Evolutionary conservation across 1,139 yeast genomes (phyloP), one percentile per base, ranked within the genome.

Genomic region (Debaryomyces fabryi): DNA sequence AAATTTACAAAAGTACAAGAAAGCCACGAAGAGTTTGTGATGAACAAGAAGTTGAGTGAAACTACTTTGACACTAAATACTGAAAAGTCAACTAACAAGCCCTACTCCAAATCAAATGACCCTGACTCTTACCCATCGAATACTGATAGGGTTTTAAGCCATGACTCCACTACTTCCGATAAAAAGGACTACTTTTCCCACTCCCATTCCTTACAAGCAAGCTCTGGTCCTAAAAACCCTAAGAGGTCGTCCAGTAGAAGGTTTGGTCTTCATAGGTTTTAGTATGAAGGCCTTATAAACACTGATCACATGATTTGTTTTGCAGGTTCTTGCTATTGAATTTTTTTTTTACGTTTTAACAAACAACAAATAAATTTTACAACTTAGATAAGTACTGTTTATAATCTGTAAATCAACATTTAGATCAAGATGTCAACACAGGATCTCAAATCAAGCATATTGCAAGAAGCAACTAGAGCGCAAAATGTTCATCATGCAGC

Each of bases 1-100:
- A 80, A 77, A 49, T 88, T 87, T 63, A 76, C 78, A 44, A 72
- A 72, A 18, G 78, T 84, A 6, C 93, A 86, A 63, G 80, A 79
- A 49, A 71, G 68, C 42, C 85, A 85, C 48, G 85, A 82, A 38
- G 55, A 52, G 3, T 50, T 49, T 42, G 33, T 41, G 40, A 42
- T 41, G 49, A 3, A 21, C 3, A 13, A 25, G 18, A 40, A 45
- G 18, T 16, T 37, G 6, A 23, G 20, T 23, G 25, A 16, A 6
- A 3, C 30, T 4, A 12, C 27, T 3, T 33, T 24, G 9, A 6
- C 33, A 6, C 3, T 36, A 12, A 33, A 15, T 8, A 9, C 45
- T 3, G 44, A 30, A 12, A 18, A 15, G 8, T 25, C 45, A 13
- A 8, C 8, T 13, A 25, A 15, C 24, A 23, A 33, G 16, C 15